Base-by-base conservation (phyloP, 495 filamentous ascomycete genomes). In the Filosporella fistucella region DNA sequence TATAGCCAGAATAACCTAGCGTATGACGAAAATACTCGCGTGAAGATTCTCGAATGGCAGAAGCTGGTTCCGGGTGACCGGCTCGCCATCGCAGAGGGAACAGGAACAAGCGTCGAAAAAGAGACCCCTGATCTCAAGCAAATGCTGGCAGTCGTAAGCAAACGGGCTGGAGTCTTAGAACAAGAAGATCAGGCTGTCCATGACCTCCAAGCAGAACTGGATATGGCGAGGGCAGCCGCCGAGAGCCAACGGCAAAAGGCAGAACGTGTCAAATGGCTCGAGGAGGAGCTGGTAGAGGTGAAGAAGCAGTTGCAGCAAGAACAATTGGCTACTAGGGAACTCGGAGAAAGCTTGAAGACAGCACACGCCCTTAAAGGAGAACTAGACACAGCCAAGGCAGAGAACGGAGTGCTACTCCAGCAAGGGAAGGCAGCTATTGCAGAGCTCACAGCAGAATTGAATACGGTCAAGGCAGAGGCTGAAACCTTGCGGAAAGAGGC, bases 41-140 rank as follows among this genome's bases (percentile, higher is more conserved):
- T 51, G 11, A 45, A 45, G 33, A 51, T 51, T 29, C 49, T 51
- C 49, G 49, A 51, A 25, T 51, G 18, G 41, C 49, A 51, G 41
- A 45, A 51, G 41, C 40, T 45, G 2, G 20, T 45, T 30, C 33
- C 41, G 32, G 17, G 17, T 20, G 39, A 34, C 3, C 39, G 26
- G 49, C 49, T 51, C 34, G 36, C 49, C 23, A 41, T 52, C 49
- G 36, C 23, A 23, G 26, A 52, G 24, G 34, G 28, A 42, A 42
- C 34, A 29, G 26, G 49, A 2, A 21, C 22, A 22, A 43, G 49
- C 5, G 33, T 52, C 14, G 42, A 52, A 33, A 52, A 33, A 52
- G 36, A 34, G 34, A 47, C 49, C 43, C 49, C 43, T 3, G 42
- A 42, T 40, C 23, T 52, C 16, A 42, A 52, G 22, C 33, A 42